Percentiles rank a stretch among this genome's conserved stretches.
These are phyloP conservation scores for Talaromyces pinophilus DNA, from an alignment of 2,329 filamentous ascomycete genomes.

Conservation along the genomic window DNA sequence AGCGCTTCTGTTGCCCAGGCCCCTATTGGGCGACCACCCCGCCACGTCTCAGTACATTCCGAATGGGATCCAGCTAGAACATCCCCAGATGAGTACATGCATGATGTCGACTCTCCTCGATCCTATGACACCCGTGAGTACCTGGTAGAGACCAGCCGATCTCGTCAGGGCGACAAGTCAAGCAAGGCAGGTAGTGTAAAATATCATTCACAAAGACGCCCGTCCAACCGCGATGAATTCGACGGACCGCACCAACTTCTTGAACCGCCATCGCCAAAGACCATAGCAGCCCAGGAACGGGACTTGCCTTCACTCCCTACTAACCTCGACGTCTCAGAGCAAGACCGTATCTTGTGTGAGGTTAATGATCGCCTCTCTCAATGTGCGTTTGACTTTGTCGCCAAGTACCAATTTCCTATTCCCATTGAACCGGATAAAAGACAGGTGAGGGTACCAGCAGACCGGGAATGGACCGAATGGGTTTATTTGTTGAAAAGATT, in stretches of 20 bases:
- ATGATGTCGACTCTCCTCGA: slow-evolving; percentile 36
- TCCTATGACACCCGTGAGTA: slow-evolving; percentile 39
- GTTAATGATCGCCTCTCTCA: slow-evolving; percentile 83
- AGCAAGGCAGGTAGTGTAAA: slow-evolving; percentile 33
- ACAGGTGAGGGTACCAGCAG: slow-evolving; percentile 70
- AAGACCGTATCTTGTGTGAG: slow-evolving; percentile 75
- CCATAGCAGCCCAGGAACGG: slow-evolving; percentile 73
- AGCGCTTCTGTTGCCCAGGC: slow-evolving; percentile 36
- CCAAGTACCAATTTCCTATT: slow-evolving; percentile 88
- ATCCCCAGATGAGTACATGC: slow-evolving; percentile 35
- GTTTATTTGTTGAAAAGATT: slow-evolving; percentile 82
- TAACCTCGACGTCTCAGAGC: slow-evolving; percentile 78
- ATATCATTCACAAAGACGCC: slow-evolving; percentile 60
- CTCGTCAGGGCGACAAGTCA: slow-evolving; percentile 35
- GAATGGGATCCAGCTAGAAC: slow-evolving; percentile 38
- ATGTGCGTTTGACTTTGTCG: slow-evolving; percentile 87
- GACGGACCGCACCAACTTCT: slow-evolving; percentile 84
- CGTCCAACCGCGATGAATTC: slow-evolving; percentile 84
- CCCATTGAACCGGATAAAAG: slow-evolving; percentile 80
- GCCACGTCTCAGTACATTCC: slow-evolving; percentile 34
- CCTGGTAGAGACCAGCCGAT: slow-evolving; percentile 38
- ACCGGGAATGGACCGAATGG: slow-evolving; percentile 90
- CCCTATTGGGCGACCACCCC: slow-evolving; percentile 34
- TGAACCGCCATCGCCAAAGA: slow-evolving; percentile 68
- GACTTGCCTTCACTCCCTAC: slow-evolving; percentile 80